phyloP scores from a whole-genome alignment of 805 yeast genomes.

The Lipomyces chichibuensis region DNA sequence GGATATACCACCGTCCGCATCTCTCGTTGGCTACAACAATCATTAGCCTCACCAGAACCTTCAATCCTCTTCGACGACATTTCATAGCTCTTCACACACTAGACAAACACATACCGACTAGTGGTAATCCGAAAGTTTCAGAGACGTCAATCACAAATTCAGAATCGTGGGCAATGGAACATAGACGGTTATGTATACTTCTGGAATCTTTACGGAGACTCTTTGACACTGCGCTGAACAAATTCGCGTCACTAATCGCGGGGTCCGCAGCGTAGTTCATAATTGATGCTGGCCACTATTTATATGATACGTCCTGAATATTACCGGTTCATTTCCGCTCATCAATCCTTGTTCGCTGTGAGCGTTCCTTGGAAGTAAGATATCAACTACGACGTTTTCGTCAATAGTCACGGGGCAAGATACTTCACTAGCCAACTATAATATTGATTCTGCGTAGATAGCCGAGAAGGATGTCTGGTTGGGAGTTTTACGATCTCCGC shows the following conservation, averaged over 20 bases:
- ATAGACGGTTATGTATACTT: conserved; percentile 62
- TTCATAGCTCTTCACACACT: background rate
- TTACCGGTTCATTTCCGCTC: background rate
- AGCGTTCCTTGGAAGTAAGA: no score
- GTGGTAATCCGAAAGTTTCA: conserved; percentile 43
- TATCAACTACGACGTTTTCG: no score
- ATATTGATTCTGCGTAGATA: no score
- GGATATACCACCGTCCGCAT: conserved; percentile 85
- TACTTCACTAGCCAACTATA: no score
- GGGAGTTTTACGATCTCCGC: no score
- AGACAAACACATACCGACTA: conserved; percentile 38
- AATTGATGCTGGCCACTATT: background rate
- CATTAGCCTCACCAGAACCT: conserved; percentile 10
- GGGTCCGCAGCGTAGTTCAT: conserved; percentile 28
- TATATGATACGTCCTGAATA: background rate
- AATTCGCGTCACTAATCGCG: conserved; percentile 12
- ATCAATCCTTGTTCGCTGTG: background rate
- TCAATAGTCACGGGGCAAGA: no score
- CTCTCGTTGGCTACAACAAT: conserved; percentile 75
- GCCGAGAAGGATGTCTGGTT: no score
- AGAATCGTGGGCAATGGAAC: conserved; percentile 70
- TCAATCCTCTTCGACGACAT: background rate
- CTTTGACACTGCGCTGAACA: conserved; percentile 41
- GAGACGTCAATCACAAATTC: conserved; percentile 52
- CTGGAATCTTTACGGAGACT: conserved; percentile 55